Evolutionary conservation across 2,329 filamentous ascomycete genomes (phyloP).

Genomic region (Hypomyces perniciosus): DNA sequence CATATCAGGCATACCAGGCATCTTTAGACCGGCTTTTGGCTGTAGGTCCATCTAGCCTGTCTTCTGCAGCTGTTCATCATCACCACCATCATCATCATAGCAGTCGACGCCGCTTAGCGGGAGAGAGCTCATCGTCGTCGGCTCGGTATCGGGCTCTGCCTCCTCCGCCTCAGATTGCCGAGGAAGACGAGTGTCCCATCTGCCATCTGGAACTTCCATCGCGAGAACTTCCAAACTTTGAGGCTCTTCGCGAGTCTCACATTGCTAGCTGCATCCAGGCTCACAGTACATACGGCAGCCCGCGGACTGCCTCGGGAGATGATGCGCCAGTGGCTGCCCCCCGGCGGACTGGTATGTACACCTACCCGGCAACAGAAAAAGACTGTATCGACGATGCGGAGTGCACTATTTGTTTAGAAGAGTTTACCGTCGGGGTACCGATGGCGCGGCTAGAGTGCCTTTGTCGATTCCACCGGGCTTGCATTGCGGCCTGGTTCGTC

Average conservation of each 20-base stretch:
- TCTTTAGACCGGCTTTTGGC: slow-evolving; percentile 36
- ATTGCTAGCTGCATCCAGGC: slow-evolving; percentile 52
- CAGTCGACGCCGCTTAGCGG: slow-evolving; percentile 25
- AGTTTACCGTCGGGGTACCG: slow-evolving; percentile 54
- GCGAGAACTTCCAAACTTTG: slow-evolving; percentile 45
- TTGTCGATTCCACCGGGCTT: slow-evolving; percentile 56
- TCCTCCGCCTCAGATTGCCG: slow-evolving; percentile 48
- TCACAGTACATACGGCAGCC: slow-evolving; percentile 45
- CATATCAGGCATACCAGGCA: slow-evolving; percentile 22
- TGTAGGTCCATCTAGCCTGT: slow-evolving; percentile 27
- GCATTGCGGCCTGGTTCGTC: slow-evolving; percentile 58
- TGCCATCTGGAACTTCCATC: slow-evolving; percentile 67
- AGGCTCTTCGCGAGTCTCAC: slow-evolving; percentile 51
- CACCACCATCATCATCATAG: slow-evolving; percentile 19
- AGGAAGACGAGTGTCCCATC: slow-evolving; percentile 75
- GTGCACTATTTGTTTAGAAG: slow-evolving; percentile 63
- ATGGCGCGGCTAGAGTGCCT: slow-evolving; percentile 64
- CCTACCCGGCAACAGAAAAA: slow-evolving; percentile 60
- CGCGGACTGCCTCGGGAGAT: slow-evolving; percentile 22
- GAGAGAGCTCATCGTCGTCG: slow-evolving; percentile 26
- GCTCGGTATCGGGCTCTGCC: slow-evolving; percentile 34
- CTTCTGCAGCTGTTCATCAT: slow-evolving; percentile 17
- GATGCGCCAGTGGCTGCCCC: slow-evolving; percentile 26
- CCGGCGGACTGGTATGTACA: slow-evolving; percentile 55
- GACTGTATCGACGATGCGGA: slow-evolving; percentile 63